Evolutionary conservation across 2,329 filamentous ascomycete genomes (phyloP), one percentile per base, ranked within the genome.

Genomic region (Penicillium sclerotigenum): DNA sequence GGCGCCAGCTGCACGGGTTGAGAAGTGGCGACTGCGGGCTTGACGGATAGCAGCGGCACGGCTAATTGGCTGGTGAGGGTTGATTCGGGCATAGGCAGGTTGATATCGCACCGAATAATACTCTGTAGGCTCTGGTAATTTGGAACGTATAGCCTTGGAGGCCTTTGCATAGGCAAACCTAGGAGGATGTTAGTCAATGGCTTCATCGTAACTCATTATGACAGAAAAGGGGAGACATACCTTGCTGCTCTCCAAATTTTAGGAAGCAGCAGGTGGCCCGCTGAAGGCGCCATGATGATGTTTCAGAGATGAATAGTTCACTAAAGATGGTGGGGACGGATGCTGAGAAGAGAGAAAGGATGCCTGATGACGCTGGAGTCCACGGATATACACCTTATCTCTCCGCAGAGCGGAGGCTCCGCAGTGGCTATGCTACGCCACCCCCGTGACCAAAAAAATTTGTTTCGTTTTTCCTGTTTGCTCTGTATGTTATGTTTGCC

Each of bases 21-120:
- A 85, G 71, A 85, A 87, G 75, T 82, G 84, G 60, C 85, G 80
- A 63, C 82, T 83, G 60, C 86, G 85, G 64, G 77, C 78, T 70
- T 89, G 87, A 60, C 83, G 83, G 60, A 89, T 81, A 50, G 79
- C 80, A 45, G 85, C 85, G 57, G 82, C 77, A 38, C 82, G 84
- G 67, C 85, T 85, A 54, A 85, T 75, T 34, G 84, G 82, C 57
- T 87, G 85, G 38, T 79, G 79, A 26, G 48, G 10, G 29, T 78
- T 73, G 61, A 80, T 79, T 60, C 83, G 82, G 36, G 80, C 82
- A 63, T 85, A 82, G 26, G 83, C 77, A 18, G 85, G 84, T 68
- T 88, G 80, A 47, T 86, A 73, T 65, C 83, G 76, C 58, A 80
- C 75, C 54, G 76, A 72, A 56, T 66, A 38, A 24, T 72, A 66